A percentile compares a stretch with the other conserved stretches of the same genome.
These are phyloP conservation scores for Bipolaris oryzae DNA, from an alignment of 2,329 filamentous ascomycete species.

Conservation along the genomic window DNA sequence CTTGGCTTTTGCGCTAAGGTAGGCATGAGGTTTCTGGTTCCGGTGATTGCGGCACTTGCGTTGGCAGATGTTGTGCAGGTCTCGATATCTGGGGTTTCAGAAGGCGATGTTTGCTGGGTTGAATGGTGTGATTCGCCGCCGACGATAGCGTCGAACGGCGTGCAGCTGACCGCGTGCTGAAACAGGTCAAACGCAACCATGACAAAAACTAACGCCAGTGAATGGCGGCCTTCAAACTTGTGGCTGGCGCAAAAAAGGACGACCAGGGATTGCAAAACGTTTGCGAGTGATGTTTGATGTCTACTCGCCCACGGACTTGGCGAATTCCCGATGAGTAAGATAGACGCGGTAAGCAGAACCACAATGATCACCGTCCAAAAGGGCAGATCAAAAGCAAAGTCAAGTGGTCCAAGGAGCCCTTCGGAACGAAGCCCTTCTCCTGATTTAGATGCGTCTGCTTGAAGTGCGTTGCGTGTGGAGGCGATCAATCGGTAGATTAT, in stretches of 20 bases:
- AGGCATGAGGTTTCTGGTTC: conserved; percentile 11
- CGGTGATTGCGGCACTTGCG: conserved; percentile 22
- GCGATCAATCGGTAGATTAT: conserved; percentile 21
- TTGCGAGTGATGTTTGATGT: conserved; percentile 28
- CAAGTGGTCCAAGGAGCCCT: conserved; percentile 20
- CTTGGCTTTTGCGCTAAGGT: conserved; percentile 10
- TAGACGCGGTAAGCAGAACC: conserved; percentile 27
- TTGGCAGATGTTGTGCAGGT: conserved; percentile 25
- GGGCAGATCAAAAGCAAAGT: conserved; percentile 26
- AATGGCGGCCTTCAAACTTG: conserved; percentile 24
- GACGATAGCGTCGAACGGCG: conserved; percentile 18
- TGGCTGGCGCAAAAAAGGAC: conserved; percentile 33
- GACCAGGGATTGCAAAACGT: conserved; percentile 30
- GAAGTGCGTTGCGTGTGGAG: conserved; percentile 16
- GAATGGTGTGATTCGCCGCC: conserved; percentile 23
- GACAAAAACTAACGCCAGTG: conserved; percentile 35
- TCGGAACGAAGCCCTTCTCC: conserved; percentile 18
- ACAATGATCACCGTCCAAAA: conserved; percentile 28
- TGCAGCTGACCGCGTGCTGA: conserved; percentile 22
- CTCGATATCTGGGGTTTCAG: conserved; percentile 37
- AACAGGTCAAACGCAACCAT: conserved; percentile 43
- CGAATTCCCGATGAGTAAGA: conserved; percentile 19
- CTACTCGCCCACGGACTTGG: conserved; percentile 30
- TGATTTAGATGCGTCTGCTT: conserved; percentile 8
- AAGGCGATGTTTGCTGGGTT: conserved; percentile 20